Evolutionary conservation across 225 moss, liverwort and hornwort genomes (phyloP).

Genomic region (Asterella californica): DNA sequence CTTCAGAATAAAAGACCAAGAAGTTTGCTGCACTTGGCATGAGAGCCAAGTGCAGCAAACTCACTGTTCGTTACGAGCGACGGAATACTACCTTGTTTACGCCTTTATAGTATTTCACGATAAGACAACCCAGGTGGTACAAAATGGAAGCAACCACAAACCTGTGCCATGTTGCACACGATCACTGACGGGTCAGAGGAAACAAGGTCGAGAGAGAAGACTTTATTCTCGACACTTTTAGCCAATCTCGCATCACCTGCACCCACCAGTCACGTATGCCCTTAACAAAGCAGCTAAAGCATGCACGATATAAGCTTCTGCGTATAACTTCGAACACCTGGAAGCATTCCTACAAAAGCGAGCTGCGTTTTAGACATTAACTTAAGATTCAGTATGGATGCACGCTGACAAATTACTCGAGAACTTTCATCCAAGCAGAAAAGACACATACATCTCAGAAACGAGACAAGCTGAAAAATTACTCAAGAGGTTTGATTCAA

Average conservation of each 20-base stretch:
- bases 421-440: background rate
- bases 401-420: background rate
- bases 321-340: background rate
- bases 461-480: too few species aligned
- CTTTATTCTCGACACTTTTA: slow-evolving; percentile 75
- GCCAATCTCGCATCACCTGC: slow-evolving; percentile 83
- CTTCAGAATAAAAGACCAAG: background rate
- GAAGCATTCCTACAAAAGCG: background rate
- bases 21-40: slow-evolving; percentile 1
- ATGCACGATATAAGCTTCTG: background rate
- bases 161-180: slow-evolving; percentile 93
- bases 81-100: background rate
- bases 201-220: slow-evolving; percentile 79
- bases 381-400: background rate
- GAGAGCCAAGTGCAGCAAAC: background rate
- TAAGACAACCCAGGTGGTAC: background rate
- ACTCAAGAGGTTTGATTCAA: too few species aligned
- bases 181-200: slow-evolving; percentile 75
- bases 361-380: background rate
- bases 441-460: background rate
- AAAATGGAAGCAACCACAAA: slow-evolving; percentile 25
- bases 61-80: background rate
- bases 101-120: background rate
- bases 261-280: background rate
- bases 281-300: background rate